Percentiles rank a stretch among this genome's conserved stretches.
Conservation (phyloP, 768 basidiomycete genomes). For the Tulasnella sp. region DNA sequence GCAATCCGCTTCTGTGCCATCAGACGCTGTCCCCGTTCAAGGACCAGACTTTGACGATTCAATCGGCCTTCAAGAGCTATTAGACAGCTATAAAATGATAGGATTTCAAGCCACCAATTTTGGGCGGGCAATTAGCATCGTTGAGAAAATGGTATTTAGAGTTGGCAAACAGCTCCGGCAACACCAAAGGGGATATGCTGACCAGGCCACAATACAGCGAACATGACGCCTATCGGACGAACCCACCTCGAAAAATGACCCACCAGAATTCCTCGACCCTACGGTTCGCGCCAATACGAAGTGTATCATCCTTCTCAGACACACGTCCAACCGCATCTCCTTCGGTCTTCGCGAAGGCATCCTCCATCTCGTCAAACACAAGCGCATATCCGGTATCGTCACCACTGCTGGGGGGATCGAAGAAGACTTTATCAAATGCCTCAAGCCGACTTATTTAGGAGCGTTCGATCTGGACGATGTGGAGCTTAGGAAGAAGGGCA, state of each 20-base stretch:
- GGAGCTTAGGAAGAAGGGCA: slow-evolving; percentile 71
- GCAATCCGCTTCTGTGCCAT: slow-evolving; percentile 59
- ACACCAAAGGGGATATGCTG: background rate
- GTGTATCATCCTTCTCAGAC: slow-evolving; percentile 89
- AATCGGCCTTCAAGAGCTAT: slow-evolving; percentile 52
- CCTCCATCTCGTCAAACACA: slow-evolving; percentile 84
- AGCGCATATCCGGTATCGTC: slow-evolving; percentile 77
- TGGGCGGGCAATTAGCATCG: slow-evolving; percentile 76
- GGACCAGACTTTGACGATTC: slow-evolving; percentile 80
- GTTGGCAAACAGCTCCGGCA: background rate
- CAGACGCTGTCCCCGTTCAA: slow-evolving; percentile 54
- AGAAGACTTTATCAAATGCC: slow-evolving; percentile 98
- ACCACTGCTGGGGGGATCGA: slow-evolving; percentile 98
- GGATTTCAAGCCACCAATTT: slow-evolving; percentile 95
- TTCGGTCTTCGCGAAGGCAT: slow-evolving; percentile 93
- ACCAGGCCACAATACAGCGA: slow-evolving; percentile 38
- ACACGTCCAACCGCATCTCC: slow-evolving; percentile 97
- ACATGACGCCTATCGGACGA: slow-evolving; percentile 86
- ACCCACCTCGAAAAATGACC: slow-evolving; percentile 55
- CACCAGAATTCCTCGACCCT: slow-evolving; percentile 49
- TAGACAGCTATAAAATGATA: slow-evolving; percentile 74
- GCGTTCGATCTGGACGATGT: slow-evolving; percentile 90
- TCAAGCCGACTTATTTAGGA: slow-evolving; percentile 88
- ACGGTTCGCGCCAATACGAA: slow-evolving; percentile 56
- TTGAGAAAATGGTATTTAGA: slow-evolving; percentile 76